phyloP scores from a whole-genome alignment of 2,329 filamentous ascomycete species.

The Geosmithia putterillii region DNA sequence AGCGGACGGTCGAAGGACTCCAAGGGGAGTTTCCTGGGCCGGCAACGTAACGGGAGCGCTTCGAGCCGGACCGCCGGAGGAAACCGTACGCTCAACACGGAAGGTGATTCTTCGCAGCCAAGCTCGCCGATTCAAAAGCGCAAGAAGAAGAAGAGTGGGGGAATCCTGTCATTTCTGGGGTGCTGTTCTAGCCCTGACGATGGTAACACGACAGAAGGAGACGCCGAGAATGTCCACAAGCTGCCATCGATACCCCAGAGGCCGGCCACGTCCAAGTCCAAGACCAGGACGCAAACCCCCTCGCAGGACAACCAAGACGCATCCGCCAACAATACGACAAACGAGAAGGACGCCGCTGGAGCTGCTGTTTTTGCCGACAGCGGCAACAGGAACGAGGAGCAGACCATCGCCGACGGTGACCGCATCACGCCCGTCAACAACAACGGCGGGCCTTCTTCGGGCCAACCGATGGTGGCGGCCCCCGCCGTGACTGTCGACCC shows the following conservation, averaged over 20 bases:
- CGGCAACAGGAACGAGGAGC: constrained; percentile 25
- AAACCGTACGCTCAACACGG: constrained; percentile 36
- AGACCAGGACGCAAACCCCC: constrained; percentile 41
- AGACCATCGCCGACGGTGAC: constrained; percentile 15
- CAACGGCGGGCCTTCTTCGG: constrained; percentile 33
- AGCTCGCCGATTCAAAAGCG: constrained; percentile 33
- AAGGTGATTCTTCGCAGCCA: constrained; percentile 36
- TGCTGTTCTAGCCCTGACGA: constrained; percentile 56
- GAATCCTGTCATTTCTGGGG: constrained; percentile 48
- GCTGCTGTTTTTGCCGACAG: constrained; percentile 22
- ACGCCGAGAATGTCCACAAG: constrained; percentile 42
- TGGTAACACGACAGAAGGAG: constrained; percentile 38
- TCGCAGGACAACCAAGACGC: constrained; percentile 34
- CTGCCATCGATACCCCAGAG: constrained; percentile 43
- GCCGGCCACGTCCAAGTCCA: constrained; percentile 40
- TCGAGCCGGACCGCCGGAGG: constrained; percentile 48
- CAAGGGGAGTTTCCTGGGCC: constrained; percentile 49
- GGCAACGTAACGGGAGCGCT: constrained; percentile 54
- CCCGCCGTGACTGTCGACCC: constrained; percentile 29
- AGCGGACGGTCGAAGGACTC: constrained; percentile 53
- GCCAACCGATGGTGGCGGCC: constrained; percentile 26
- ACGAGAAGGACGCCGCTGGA: constrained; percentile 33
- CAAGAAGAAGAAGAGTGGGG: constrained; percentile 40
- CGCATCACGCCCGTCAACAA: constrained; percentile 8
- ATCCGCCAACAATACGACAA: constrained; percentile 21